Base-by-base conservation (phyloP, 2,329 filamentous ascomycete genomes). In the Teratosphaeria epicoccoides region DNA sequence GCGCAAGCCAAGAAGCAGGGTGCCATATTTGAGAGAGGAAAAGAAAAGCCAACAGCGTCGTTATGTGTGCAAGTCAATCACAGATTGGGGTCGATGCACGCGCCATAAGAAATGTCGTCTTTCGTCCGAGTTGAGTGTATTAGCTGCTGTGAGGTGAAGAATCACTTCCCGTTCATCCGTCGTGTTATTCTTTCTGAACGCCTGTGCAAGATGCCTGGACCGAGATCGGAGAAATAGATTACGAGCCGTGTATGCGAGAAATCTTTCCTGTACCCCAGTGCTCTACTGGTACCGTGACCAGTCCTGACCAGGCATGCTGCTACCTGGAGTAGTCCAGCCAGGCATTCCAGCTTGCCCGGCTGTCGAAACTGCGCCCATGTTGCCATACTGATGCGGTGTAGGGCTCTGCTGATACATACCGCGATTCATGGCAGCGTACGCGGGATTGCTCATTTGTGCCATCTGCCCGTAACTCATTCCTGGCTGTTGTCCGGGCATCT, bases 321-420 rank as follows among this genome's bases (percentile, higher is more conserved):
- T 61, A 43, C n/a, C n/a, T 47, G 72, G 69, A 52, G 70, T 70
- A 48, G 73, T 67, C 74, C 74, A 77, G 43, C 73, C 72, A 56
- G 74, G 73, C 74, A 77, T 76, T n/a, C 73, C 71, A 57, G 77
- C 75, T 55, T 72, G 72, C 26, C 66, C 67, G 63, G 74, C 71
- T 46, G 57, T 61, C 4, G 61, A 59, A 51, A 66, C 61, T 33
- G 57, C 52, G 25, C 58, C 56, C 61, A 67, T 65, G 51, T 57
- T 58, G 20, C 33, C 33, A 61, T 70, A 75, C 45, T 75, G 67
- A 49, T 62, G 58, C 20, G 61, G 71, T 46, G 67, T 73, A 10
- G 71, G 72, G 55, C 69, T 73, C 24, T 71, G 71, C 55, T 76
- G 73, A 57, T 77, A 77, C 52, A 75, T 71, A 54, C 70, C 71